Evolutionary conservation across 768 basidiomycete species (phyloP).

Genomic region (Boletus sp.): DNA sequence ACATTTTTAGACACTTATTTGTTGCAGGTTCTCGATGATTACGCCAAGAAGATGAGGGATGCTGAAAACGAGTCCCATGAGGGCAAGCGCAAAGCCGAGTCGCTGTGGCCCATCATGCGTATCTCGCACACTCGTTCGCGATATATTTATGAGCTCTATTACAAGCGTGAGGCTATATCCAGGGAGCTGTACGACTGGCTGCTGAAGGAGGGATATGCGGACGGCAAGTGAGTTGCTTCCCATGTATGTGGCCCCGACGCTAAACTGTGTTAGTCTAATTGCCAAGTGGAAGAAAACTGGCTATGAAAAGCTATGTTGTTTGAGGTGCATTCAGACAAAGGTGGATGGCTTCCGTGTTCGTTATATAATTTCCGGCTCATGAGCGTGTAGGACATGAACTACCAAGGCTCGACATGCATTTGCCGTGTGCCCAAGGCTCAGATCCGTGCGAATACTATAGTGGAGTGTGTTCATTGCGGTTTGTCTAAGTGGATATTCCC

Average conservation of each 20-base stretch:
- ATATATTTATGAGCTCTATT: slow-evolving; percentile 98
- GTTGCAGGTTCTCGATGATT: slow-evolving; percentile 89
- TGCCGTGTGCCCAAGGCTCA: slow-evolving; percentile 96
- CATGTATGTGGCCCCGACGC: slow-evolving; percentile 1
- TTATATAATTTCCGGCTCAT: slow-evolving; percentile 9
- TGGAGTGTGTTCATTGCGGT: slow-evolving; percentile 98
- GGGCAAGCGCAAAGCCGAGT: slow-evolving; percentile 93
- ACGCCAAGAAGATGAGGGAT: slow-evolving; percentile 98
- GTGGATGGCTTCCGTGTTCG: slow-evolving; percentile 38
- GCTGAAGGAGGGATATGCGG: slow-evolving; percentile 94
- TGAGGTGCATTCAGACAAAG: slow-evolving; percentile 94
- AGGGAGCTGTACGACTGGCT: slow-evolving; percentile 96
- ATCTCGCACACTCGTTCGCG: slow-evolving; percentile 94
- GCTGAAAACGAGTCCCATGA: slow-evolving; percentile 99
- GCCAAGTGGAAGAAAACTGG: slow-evolving; percentile 99
- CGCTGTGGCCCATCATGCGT: slow-evolving; percentile 97
- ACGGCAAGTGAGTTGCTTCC: slow-evolving; percentile 73
- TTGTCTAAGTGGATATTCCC: slow-evolving; percentile 32
- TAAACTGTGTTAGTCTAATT: slow-evolving; percentile 61
- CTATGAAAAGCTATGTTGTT: slow-evolving; percentile 96
- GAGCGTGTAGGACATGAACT: slow-evolving; percentile 88
- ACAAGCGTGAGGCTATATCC: slow-evolving; percentile 95
- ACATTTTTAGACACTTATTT: slow-evolving; percentile 6
- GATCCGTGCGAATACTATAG: slow-evolving; percentile 83
- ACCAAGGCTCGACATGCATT: slow-evolving; percentile 96